phyloP scores from a whole-genome alignment of 2,329 filamentous ascomycete species.

The Microthyrium microscopicum region DNA sequence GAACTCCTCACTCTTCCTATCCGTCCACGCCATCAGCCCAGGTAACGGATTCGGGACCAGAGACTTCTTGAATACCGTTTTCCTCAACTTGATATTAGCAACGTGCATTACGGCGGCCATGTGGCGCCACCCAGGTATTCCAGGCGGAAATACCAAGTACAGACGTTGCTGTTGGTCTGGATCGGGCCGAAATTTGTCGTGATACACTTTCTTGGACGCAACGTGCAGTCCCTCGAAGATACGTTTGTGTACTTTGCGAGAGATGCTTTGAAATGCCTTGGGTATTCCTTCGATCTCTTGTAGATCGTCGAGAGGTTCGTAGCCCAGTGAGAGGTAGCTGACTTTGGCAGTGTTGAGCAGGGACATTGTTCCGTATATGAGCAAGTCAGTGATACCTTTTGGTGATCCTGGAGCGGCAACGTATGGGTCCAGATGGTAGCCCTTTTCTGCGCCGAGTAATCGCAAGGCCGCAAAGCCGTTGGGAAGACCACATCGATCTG shows the following conservation, averaged over 20 bases:
- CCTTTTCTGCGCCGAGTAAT: slow-evolving; percentile 19
- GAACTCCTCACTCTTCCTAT: not conserved
- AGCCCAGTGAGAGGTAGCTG: slow-evolving; percentile 23
- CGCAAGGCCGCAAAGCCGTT: slow-evolving; percentile 25
- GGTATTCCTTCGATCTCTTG: slow-evolving; percentile 19
- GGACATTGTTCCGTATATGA: slow-evolving; percentile 22
- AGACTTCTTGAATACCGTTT: not conserved
- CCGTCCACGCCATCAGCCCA: not conserved
- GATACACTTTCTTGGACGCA: not conserved
- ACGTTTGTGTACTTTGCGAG: slow-evolving; percentile 16
- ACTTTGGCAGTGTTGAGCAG: slow-evolving; percentile 18
- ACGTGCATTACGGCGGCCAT: slow-evolving; percentile 3
- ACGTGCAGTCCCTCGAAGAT: slow-evolving; percentile 13
- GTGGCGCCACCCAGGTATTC: not conserved
- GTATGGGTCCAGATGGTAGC: slow-evolving; percentile 27
- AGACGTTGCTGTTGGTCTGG: slow-evolving; percentile 2
- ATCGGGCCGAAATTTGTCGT: slow-evolving; percentile 3
- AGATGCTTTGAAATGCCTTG: slow-evolving; percentile 14
- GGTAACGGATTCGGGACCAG: slow-evolving; percentile 1
- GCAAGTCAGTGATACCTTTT: slow-evolving; percentile 22
- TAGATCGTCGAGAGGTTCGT: slow-evolving; percentile 20
- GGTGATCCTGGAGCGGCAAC: slow-evolving; percentile 19
- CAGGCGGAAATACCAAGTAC: slow-evolving; percentile 2
- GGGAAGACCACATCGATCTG: slow-evolving; percentile 13
- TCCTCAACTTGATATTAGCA: slow-evolving; percentile 2